phyloP scores from a whole-genome alignment of 2,329 filamentous ascomycete genomes.

The Acarospora socialis region DNA sequence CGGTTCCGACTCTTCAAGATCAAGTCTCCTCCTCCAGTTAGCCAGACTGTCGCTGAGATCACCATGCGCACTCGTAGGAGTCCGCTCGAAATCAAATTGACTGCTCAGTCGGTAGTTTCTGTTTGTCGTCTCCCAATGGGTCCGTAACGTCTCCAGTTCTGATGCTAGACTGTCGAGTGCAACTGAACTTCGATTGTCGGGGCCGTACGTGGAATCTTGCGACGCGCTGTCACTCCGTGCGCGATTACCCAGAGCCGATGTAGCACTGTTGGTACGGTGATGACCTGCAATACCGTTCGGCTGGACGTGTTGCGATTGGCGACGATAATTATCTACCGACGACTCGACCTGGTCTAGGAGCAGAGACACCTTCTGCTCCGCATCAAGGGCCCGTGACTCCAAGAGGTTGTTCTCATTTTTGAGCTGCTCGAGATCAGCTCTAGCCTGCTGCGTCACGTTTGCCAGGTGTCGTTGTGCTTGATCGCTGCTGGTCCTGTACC shows the following conservation, averaged over 20 bases:
- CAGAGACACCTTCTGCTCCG: conserved; percentile 83
- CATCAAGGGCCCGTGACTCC: conserved; percentile 73
- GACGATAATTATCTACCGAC: conserved; percentile 87
- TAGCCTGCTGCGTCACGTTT: conserved; percentile 38
- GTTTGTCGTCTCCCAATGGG: conserved; percentile 90
- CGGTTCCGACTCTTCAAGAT: conserved; percentile 36
- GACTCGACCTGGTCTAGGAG: conserved; percentile 88
- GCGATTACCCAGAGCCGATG: background rate
- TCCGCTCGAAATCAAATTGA: conserved; percentile 70
- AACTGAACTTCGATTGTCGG: conserved; percentile 45
- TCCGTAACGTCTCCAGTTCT: conserved; percentile 79
- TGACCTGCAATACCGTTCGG: conserved; percentile 27
- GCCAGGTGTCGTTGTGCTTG: conserved; percentile 44
- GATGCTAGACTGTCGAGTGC: conserved; percentile 83
- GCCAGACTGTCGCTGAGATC: conserved; percentile 56
- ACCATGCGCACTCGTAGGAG: conserved; percentile 25
- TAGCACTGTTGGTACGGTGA: conserved; percentile 35
- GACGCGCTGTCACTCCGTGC: conserved; percentile 19
- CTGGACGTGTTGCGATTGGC: conserved; percentile 43
- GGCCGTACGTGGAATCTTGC: conserved; percentile 27
- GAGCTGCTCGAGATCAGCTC: conserved; percentile 62
- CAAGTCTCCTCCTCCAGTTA: conserved; percentile 67
- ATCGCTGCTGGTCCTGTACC: conserved; percentile 42
- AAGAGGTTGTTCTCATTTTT: conserved; percentile 69
- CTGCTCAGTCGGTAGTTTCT: conserved; percentile 87